Evolutionary conservation across 805 yeast genomes (phyloP), one percentile per base, ranked within the genome.

Genomic region (Candida xiaguanensis): DNA sequence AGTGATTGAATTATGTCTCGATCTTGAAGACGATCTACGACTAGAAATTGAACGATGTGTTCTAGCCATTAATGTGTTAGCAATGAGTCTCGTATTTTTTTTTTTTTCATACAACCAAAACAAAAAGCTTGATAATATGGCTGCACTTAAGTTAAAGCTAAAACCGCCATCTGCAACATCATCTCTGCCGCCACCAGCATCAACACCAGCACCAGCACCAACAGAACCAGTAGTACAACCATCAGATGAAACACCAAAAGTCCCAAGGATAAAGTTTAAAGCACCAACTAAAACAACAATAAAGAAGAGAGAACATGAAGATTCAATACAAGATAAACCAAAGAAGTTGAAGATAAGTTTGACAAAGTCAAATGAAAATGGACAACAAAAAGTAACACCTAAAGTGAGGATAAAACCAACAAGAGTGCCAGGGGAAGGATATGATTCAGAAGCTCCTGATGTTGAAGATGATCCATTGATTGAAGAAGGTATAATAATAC

Each of bases 361-460:
- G 12, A 40, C 27, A 22, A 37, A 41, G 15, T 32, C 29, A 3
- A 35, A 20, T 30, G 32, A 25, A 24, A 28, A 38, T 25, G 40
- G 39, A 4, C 38, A 44, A 19, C 49, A 44, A 17, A 42, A 43
- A 28, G 31, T 32, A 8, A 60, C 70, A 2, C 78, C 80, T 3
- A 64, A 72, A 23, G 73, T 76, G 19, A 58, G 78, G 45, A 68
- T 77, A 27, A 77, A 75, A 45, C 81, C 81, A 1, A 71, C 77
- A 0, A 69, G 95, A 50, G 72, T 82, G 3, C 93, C 95, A 0
- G 96, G 96, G 4, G 96, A 91, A 51, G 98, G 98, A 1, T 91
- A 91, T 59, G 99, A 91, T 55, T 84, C 95, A 2, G 98, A 91
- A 52, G 97, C 95, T 14, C 95, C 96, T 0, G 98, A 91, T 48